A percentile compares a stretch with the other conserved stretches of the same genome.
Conservation (phyloP, 2,329 filamentous ascomycete species). For the Paraconiothyrium sp. region DNA sequence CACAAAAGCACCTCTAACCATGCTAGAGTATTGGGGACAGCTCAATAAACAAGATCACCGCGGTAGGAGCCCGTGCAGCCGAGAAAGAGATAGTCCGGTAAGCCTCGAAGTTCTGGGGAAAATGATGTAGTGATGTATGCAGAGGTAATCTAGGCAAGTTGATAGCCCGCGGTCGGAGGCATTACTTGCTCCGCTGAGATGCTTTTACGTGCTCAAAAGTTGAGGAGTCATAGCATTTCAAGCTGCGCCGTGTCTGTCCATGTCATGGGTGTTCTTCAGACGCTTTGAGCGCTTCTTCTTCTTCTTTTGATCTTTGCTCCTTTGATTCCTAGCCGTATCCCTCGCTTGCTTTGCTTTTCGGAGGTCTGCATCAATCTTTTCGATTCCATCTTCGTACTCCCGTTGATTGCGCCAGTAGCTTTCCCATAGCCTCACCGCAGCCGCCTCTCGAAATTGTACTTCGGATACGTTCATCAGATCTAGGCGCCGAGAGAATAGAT, state of each 20-base stretch:
- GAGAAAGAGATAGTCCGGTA: no score
- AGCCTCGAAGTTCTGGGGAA: no score
- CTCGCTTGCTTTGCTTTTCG: background rate
- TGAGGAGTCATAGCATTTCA: background rate
- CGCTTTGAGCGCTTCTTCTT: background rate
- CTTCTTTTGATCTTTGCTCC: background rate
- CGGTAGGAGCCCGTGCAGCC: no score
- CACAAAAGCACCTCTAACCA: no score
- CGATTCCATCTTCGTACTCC: background rate
- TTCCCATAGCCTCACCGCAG: background rate
- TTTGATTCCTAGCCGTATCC: background rate
- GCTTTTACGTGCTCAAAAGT: background rate
- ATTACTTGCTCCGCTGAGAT: no score
- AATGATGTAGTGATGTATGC: no score
- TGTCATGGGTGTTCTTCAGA: background rate
- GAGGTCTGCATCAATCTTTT: background rate
- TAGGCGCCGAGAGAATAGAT: background rate
- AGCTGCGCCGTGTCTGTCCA: background rate
- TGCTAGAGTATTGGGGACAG: no score
- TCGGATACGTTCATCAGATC: background rate
- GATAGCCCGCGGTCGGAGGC: no score
- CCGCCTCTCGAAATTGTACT: background rate
- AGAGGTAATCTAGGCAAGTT: no score
- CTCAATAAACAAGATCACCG: no score
- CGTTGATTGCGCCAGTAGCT: background rate